Conservation (phyloP, 73 alveolate species). For the Tetrahymena malaccensis region DNA sequence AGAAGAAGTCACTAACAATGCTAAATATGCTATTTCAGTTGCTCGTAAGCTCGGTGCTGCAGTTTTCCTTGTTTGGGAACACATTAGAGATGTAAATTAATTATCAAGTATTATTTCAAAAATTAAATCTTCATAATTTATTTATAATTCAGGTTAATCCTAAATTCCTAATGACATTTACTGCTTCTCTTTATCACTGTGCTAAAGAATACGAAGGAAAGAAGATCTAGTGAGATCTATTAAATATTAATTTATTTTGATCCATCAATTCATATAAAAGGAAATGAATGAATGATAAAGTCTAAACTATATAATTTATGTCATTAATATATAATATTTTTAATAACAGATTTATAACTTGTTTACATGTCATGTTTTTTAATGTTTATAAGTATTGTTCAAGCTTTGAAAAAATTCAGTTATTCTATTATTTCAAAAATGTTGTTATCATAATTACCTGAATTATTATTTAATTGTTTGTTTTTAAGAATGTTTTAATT, state of each 20-base stretch:
- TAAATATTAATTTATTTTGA: not conserved
- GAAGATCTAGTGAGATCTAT: not conserved
- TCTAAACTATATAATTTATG: too few relatives aligned
- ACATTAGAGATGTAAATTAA: slow-evolving; percentile 72
- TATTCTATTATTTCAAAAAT: not conserved
- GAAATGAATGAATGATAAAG: too few relatives aligned
- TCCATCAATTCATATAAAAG: not conserved
- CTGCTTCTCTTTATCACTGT: slow-evolving; percentile 29
- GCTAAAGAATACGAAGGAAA: slow-evolving; percentile 22
- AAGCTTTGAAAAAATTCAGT: too few relatives aligned
- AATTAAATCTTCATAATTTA: too few relatives aligned
- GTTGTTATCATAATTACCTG: too few relatives aligned
- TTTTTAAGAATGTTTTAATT: too few relatives aligned
- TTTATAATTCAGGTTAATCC: not conserved
- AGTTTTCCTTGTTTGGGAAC: slow-evolving; percentile 91
- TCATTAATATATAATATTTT: too few relatives aligned
- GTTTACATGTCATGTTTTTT: too few relatives aligned
- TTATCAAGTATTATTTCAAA: too few relatives aligned
- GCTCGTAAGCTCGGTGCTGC: slow-evolving; percentile 96
- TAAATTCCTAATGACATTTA: slow-evolving; percentile 21
- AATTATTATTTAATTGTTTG: too few relatives aligned
- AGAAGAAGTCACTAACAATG: slow-evolving; percentile 82
- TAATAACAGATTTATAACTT: too few relatives aligned
- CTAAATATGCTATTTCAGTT: slow-evolving; percentile 86
- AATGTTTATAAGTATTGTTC: not conserved